Percentiles rank a stretch among this genome's conserved stretches.
Conservation (phyloP, 495 filamentous ascomycete genomes). For the Xylaria telfairii region DNA sequence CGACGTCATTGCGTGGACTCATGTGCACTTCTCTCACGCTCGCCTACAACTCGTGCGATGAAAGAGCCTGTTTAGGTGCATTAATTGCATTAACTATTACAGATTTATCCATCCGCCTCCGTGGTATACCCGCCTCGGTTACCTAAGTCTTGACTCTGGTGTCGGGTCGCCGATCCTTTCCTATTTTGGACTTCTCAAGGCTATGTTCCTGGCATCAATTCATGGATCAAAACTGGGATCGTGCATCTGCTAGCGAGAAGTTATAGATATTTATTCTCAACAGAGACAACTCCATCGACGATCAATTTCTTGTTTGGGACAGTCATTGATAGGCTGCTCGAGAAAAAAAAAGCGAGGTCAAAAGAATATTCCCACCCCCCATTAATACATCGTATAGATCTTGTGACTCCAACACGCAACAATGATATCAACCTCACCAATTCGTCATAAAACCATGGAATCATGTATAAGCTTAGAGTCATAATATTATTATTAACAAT, state of each 20-base stretch:
- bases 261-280: constrained; percentile 5
- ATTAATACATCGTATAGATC: background rate
- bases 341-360: background rate
- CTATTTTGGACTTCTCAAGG: background rate
- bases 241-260: constrained; percentile 13
- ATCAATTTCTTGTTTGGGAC: constrained; percentile 16
- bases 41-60: background rate
- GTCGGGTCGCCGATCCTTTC: constrained; percentile 10
- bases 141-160: background rate
- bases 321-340: background rate
- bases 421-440: background rate
- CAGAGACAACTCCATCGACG: constrained; percentile 8
- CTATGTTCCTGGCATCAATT: constrained; percentile 13
- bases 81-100: constrained; percentile 9
- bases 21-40: background rate
- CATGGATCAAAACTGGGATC: constrained; percentile 19
- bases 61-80: constrained; percentile 2
- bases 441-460: background rate
- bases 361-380: constrained; percentile 14
- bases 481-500: background rate
- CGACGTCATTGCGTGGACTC: constrained; percentile 1
- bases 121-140: background rate
- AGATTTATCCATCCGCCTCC: constrained; percentile 2
- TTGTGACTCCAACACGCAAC: background rate
- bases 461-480: background rate